These are phyloP conservation scores for Beta macrorhiza DNA, from an alignment of 179 eudicot genomes.

Conservation along the genomic window DNA sequence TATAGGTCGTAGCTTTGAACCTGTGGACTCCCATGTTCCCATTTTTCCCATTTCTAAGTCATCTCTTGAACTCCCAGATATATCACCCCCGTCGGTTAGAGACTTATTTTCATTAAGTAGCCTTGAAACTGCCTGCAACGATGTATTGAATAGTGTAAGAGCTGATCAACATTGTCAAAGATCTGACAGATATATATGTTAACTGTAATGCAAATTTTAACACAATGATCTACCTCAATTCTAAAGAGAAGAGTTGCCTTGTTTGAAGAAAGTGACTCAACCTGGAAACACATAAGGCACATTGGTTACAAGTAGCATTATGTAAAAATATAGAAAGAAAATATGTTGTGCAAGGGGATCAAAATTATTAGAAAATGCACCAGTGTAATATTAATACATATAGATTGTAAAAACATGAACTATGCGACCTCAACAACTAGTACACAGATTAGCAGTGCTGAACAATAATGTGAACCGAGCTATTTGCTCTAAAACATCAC, in stretches of 20 bases:
- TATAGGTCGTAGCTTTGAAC: slow-evolving; percentile 60
- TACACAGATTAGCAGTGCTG: neutral
- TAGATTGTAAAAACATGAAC: neutral
- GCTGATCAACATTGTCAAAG: neutral
- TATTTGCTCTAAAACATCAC: too few relatives aligned
- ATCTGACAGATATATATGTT: too few relatives aligned
- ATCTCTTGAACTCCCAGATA: slow-evolving; percentile 42
- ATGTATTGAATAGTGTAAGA: neutral
- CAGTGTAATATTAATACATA: neutral
- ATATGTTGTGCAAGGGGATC: neutral
- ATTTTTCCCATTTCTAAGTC: slow-evolving; percentile 49
- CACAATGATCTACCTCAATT: slow-evolving; percentile 62
- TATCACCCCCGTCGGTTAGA: slow-evolving; percentile 27
- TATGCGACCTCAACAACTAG: neutral
- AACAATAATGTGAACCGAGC: too few relatives aligned
- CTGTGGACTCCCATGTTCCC: slow-evolving; percentile 37
- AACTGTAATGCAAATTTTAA: neutral
- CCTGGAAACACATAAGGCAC: slow-evolving; percentile 44
- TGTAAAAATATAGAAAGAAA: neutral
- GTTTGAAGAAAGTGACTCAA: slow-evolving; percentile 86
- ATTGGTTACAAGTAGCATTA: neutral
- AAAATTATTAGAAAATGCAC: neutral
- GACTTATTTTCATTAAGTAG: slow-evolving; percentile 65
- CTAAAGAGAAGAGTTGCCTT: slow-evolving; percentile 73
- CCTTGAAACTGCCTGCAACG: slow-evolving; percentile 65